phyloP scores from a whole-genome alignment of 352 stramenopile species.

The Phytophthora macrochlamydospora region DNA sequence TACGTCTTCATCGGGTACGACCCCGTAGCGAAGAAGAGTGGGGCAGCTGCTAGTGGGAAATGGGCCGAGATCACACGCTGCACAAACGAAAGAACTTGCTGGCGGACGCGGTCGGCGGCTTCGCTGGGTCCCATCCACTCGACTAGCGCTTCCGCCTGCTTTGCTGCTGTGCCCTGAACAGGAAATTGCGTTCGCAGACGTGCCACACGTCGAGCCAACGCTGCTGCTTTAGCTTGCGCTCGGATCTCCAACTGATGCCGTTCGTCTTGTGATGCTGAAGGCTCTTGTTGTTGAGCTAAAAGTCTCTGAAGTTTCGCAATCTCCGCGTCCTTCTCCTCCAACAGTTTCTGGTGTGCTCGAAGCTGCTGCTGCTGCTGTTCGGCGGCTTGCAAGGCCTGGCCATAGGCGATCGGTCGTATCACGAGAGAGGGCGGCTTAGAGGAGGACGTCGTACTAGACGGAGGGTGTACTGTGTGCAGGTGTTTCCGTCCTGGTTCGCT shows the following conservation, averaged over 20 bases:
- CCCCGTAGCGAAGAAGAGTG: slow-evolving; percentile 75
- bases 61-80: slow-evolving; percentile 63
- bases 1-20: slow-evolving; percentile 93
- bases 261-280: slow-evolving; percentile 11
- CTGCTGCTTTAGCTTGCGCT: slow-evolving; percentile 24
- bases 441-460: slow-evolving; percentile 4
- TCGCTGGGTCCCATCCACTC: slow-evolving; percentile 69
- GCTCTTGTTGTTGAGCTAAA: slow-evolving; percentile 36
- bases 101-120: slow-evolving; percentile 65
- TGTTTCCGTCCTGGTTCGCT: slow-evolving; percentile 24
- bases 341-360: slow-evolving; percentile 55
- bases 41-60: slow-evolving; percentile 45
- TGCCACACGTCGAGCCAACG: slow-evolving; percentile 20
- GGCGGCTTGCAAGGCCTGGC: slow-evolving; percentile 63
- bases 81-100: slow-evolving; percentile 72
- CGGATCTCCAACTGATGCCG: slow-evolving; percentile 7
- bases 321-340: slow-evolving; percentile 74
- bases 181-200: slow-evolving; percentile 48
- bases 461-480: slow-evolving; percentile 30
- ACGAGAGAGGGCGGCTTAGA: slow-evolving; percentile 55
- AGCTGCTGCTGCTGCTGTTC: slow-evolving; percentile 72
- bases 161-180: slow-evolving; percentile 28
- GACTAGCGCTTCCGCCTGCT: slow-evolving; percentile 53
- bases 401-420: slow-evolving; percentile 74
- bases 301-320: slow-evolving; percentile 54